Base-by-base conservation (phyloP, 306 rosid genomes). In the Fragaria nilgerrensis region DNA sequence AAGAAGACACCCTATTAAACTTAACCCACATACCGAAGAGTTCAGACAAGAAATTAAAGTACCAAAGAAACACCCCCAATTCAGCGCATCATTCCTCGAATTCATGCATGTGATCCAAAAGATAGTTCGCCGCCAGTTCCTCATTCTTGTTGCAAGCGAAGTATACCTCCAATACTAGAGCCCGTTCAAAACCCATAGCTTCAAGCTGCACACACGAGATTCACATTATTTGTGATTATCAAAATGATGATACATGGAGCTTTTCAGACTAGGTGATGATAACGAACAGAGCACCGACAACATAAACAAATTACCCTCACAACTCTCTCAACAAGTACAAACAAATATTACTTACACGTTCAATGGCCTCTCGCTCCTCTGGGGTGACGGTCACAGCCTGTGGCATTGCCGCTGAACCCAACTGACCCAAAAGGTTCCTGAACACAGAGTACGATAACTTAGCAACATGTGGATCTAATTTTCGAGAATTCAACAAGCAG, bases 121-220 rank as follows among this genome's bases (percentile, higher is more conserved):
- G 93, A 76, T 92, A 92, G 85, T 92, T 92, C 63, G 97, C 95
- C 3, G 97, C 97, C 79, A 89, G 81, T 70, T 92, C 91, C 86
- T 92, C 97, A 10, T 92, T 88, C 86, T 88, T 92, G 75, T 92
- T 90, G 88, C 95, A 89, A 3, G 97, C 93, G 74, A 92, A 89
- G 90, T 83, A 92, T 43, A 88, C 97, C 82, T 89, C 93, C 88
- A 92, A 55, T 22, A 92, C 97, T 32, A 85, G 78, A n/a, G 84
- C 92, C 63, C 90, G 88, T 59, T 87, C 91, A 17, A 92, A 92
- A 52, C 97, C 97, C 97, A 92, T 92, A 48, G 87, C 97, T 84
- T 85, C 86, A 77, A 92, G 93, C 97, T 92, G 91, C 81, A 63
- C 74, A 23, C 5, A 58, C 48, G 45, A 14, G 23, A 7, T 71